These are phyloP conservation scores for Graphiopsis chlorocephala DNA, from an alignment of 2,329 filamentous ascomycete genomes.

Conservation along the genomic window DNA sequence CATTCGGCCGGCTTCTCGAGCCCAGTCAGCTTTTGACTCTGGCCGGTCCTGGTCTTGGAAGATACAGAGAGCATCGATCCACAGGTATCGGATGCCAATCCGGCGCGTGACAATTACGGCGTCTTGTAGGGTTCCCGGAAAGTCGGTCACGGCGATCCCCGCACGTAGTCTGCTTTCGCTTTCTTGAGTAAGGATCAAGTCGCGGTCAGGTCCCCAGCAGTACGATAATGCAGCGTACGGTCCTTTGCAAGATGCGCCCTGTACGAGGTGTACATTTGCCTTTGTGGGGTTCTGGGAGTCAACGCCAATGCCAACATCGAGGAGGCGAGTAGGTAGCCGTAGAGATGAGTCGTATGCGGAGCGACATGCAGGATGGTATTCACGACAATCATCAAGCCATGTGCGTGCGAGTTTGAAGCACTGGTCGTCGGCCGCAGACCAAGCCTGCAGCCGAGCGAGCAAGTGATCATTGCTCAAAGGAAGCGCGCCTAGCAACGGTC, in stretches of 20 bases:
- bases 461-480: not conserved
- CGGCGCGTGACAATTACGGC: slow-evolving; percentile 1
- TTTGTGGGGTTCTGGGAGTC: not conserved
- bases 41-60: not conserved
- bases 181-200: not conserved
- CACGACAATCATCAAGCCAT: not conserved
- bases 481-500: not conserved
- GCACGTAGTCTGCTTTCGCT: not conserved
- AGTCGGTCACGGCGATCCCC: not conserved
- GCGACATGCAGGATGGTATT: not conserved
- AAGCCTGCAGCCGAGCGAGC: not conserved
- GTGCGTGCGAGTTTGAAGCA: not conserved
- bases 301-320: not conserved
- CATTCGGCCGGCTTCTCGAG: slow-evolving; percentile 7
- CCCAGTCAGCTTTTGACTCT: slow-evolving; percentile 8
- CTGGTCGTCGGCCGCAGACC: not conserved
- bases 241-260: not conserved
- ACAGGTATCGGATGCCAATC: slow-evolving; percentile 19
- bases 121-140: not conserved
- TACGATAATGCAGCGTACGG: not conserved
- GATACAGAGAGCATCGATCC: slow-evolving; percentile 20
- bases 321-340: not conserved
- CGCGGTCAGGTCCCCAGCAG: not conserved
- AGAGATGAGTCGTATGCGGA: not conserved
- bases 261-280: not conserved